Percentiles rank a stretch among this genome's conserved stretches.
phyloP scores from a whole-genome alignment of 805 yeast genomes.

The Metschnikowia baotianmanensis region DNA sequence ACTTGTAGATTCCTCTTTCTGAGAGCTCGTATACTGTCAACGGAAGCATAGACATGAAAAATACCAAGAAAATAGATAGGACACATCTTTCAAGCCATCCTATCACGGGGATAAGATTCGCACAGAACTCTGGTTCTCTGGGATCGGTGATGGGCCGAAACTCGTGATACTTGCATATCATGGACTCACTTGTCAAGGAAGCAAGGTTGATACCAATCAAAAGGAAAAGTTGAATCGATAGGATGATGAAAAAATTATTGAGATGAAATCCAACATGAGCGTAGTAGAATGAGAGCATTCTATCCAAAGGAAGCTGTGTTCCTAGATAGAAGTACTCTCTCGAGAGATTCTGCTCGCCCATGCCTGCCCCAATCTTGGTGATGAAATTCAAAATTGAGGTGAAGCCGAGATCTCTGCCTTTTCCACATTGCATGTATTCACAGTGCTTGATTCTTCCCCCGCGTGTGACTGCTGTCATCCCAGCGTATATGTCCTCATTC shows the following conservation, averaged over 20 bases:
- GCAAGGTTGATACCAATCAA: conserved; percentile 68
- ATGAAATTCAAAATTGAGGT: conserved; percentile 84
- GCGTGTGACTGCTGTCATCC: conserved; percentile 78
- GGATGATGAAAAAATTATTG: conserved; percentile 73
- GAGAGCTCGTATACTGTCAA: conserved; percentile 75
- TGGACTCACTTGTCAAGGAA: conserved; percentile 69
- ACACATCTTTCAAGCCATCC: conserved; percentile 84
- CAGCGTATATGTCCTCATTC: conserved; percentile 87
- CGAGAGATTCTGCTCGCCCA: conserved; percentile 88
- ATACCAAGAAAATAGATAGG: conserved; percentile 76
- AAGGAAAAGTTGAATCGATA: conserved; percentile 71
- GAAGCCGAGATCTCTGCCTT: conserved; percentile 86
- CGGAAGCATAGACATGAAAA: conserved; percentile 77
- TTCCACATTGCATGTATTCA: conserved; percentile 87
- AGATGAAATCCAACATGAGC: conserved; percentile 88
- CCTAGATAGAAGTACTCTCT: conserved; percentile 82
- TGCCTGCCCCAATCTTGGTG: conserved; percentile 88
- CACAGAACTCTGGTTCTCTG: conserved; percentile 66
- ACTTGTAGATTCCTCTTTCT: conserved; percentile 80
- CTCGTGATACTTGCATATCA: conserved; percentile 64
- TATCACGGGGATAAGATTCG: conserved; percentile 68
- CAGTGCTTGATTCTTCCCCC: conserved; percentile 89
- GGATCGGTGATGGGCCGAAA: conserved; percentile 67
- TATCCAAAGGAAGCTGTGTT: conserved; percentile 74
- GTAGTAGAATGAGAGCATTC: conserved; percentile 79